Percentiles rank a stretch among this genome's conserved stretches.
Evolutionary conservation across 1,284 basidiomycete species (phyloP).

Genomic region (Paramarasmius palmivorus): DNA sequence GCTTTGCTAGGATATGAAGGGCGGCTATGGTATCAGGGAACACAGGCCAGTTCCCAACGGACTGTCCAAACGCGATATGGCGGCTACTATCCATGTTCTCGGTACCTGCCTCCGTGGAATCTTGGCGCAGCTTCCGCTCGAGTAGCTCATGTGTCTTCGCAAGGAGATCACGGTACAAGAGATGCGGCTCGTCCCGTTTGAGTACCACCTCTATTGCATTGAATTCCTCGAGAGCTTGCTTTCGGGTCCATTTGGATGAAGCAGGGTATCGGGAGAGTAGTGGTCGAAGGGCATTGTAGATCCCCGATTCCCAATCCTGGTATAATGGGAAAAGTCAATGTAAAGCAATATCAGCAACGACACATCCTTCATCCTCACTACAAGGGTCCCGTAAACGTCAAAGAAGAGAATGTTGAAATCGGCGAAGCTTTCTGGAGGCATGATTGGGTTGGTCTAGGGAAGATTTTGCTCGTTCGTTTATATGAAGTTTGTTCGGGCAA

Average conservation of each 20-base stretch:
- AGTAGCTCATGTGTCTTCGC: constrained; percentile 49
- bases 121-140: constrained; percentile 33
- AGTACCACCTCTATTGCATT: constrained; percentile 53
- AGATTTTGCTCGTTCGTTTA: too few species aligned
- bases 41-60: constrained; percentile 58
- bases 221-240: constrained; percentile 54
- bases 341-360: neutral
- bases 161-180: constrained; percentile 61
- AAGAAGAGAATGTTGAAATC: constrained; percentile 5
- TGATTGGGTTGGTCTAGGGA: too few species aligned
- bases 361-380: neutral
- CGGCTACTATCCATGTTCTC: constrained; percentile 22
- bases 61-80: constrained; percentile 50
- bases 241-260: constrained; percentile 44
- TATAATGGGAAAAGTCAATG: too few species aligned
- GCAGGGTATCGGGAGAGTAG: constrained; percentile 44
- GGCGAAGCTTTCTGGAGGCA: neutral
- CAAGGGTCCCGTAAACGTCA: constrained; percentile 8
- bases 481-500: too few species aligned
- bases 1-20: constrained; percentile 53
- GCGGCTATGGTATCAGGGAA: constrained; percentile 68
- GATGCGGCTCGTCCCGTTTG: constrained; percentile 53
- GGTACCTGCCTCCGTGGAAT: constrained; percentile 11
- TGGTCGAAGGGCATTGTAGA: constrained; percentile 52
- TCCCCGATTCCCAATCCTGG: constrained; percentile 72